Evolutionary conservation across 176 grass and related monocot genomes (phyloP).

Genomic region (Paspalum notatum): DNA sequence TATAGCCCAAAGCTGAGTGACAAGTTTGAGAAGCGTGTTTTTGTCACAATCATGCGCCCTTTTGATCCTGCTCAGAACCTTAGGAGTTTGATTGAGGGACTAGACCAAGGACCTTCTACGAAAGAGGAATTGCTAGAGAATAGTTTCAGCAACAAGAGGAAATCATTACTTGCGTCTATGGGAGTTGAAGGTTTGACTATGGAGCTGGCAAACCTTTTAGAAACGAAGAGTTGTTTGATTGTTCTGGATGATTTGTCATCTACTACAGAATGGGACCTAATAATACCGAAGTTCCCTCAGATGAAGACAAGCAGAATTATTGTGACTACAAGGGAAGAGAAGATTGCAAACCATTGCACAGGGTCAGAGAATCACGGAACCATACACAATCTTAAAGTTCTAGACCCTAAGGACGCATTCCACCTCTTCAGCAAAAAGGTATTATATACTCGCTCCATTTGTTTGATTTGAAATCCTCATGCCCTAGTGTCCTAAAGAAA

Average conservation of each 20-base stretch:
- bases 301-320: neutral
- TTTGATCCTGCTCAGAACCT: neutral
- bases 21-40: constrained; percentile 22
- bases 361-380: neutral
- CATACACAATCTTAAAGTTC: neutral
- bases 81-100: neutral
- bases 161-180: neutral
- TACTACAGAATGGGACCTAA: neutral
- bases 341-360: neutral
- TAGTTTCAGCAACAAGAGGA: neutral
- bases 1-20: neutral
- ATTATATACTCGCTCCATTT: neutral
- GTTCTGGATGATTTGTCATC: constrained; percentile 12
- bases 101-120: neutral
- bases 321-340: constrained; percentile 2
- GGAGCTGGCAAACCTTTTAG: neutral
- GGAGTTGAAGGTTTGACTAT: neutral
- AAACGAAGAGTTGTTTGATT: neutral
- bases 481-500: too few species aligned
- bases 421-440: neutral
- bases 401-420: neutral
- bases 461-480: neutral
- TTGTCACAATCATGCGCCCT: constrained; percentile 19
- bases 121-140: neutral
- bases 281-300: neutral